phyloP scores from a whole-genome alignment of 768 basidiomycete species.

The Lentinula raphanica region DNA sequence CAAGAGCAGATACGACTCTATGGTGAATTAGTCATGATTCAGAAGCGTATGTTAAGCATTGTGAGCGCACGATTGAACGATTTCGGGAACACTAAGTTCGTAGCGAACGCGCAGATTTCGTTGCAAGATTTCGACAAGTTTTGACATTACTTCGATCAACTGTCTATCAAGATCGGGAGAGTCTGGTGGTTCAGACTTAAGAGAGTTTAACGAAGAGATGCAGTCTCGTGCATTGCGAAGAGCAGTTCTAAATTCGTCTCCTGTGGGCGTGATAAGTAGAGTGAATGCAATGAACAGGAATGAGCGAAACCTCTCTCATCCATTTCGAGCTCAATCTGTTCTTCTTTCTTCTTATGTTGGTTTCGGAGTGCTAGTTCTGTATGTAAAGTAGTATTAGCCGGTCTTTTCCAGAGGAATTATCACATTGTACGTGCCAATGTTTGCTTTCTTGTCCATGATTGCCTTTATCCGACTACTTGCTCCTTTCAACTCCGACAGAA shows the following conservation, averaged over 20 bases:
- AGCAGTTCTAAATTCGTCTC: conserved; percentile 70
- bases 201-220: conserved; percentile 50
- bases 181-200: conserved; percentile 34
- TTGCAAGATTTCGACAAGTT: conserved; percentile 60
- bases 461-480: conserved; percentile 69
- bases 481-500: conserved; percentile 72
- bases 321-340: conserved; percentile 21
- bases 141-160: conserved; percentile 58
- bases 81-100: conserved; percentile 62
- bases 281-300: neutral
- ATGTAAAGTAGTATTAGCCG: too few relatives aligned
- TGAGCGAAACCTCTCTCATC: conserved; percentile 27
- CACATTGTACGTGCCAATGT: conserved; percentile 42
- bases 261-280: conserved; percentile 7
- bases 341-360: neutral
- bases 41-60: neutral
- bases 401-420: too few relatives aligned
- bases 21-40: conserved; percentile 8
- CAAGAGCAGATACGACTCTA: conserved; percentile 74
- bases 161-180: conserved; percentile 44
- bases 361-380: neutral
- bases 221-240: conserved; percentile 58
- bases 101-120: conserved; percentile 71
- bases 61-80: conserved; percentile 67
- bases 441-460: conserved; percentile 53